Percentiles rank a stretch among this genome's conserved stretches.
These are phyloP conservation scores for Lolium rigidum DNA, from an alignment of 176 grass and related monocot species.

Conservation along the genomic window DNA sequence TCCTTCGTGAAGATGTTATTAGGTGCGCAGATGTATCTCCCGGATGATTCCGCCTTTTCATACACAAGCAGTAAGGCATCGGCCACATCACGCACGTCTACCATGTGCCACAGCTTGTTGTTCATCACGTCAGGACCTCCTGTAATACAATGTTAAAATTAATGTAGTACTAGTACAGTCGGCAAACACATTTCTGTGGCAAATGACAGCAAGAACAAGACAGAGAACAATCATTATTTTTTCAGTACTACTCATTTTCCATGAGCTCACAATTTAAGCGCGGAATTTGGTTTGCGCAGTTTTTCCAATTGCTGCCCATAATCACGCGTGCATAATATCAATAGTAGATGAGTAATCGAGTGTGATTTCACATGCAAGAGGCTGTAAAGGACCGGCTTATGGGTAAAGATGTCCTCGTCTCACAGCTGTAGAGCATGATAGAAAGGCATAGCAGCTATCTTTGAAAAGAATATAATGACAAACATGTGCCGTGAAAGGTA, in stretches of 20 bases:
- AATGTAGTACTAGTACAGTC: neutral
- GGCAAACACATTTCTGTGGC: neutral
- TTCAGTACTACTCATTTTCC: neutral
- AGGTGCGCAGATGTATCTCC: constrained; percentile 49
- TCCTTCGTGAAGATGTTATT: constrained; percentile 32
- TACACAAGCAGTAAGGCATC: constrained; percentile 56
- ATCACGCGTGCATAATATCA: neutral
- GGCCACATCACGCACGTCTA: constrained; percentile 64
- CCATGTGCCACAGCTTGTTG: constrained; percentile 51
- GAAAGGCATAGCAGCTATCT: constrained; percentile 16
- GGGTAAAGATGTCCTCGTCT: neutral
- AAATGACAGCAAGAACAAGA: neutral
- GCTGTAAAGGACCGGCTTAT: constrained; percentile 28
- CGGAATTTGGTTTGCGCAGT: neutral
- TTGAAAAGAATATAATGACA: constrained; percentile 18
- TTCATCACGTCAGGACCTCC: constrained; percentile 40
- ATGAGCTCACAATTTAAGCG: constrained; percentile 13
- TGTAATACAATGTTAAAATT: constrained; percentile 1
- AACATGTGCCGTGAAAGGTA: neutral
- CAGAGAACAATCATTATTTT: neutral
- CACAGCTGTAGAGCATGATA: constrained; percentile 32
- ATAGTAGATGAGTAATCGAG: neutral
- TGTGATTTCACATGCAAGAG: constrained; percentile 13
- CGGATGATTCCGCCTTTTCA: constrained; percentile 48
- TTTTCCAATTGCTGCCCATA: constrained; percentile 25